Percentiles rank a stretch among this genome's conserved stretches.
Conservation (phyloP, 2,329 filamentous ascomycete genomes). For the Thermothelomyces thermophilus region DNA sequence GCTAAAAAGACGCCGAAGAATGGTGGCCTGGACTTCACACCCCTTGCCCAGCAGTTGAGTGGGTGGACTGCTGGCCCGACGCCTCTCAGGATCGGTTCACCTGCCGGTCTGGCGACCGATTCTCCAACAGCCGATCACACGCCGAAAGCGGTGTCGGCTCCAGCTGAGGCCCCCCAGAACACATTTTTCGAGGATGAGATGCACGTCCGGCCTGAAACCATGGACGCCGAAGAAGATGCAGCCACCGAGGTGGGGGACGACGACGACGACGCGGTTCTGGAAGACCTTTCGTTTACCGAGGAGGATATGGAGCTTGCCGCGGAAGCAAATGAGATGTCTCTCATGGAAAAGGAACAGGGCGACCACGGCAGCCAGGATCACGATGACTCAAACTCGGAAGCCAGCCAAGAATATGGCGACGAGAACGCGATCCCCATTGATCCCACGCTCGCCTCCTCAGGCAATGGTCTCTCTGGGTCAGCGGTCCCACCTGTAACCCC, state of each 20-base stretch:
- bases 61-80: constrained; percentile 55
- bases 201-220: constrained; percentile 31
- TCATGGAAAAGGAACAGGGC: constrained; percentile 40
- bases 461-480: constrained; percentile 20
- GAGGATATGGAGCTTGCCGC: constrained; percentile 53
- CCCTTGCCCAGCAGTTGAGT: constrained; percentile 54
- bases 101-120: constrained; percentile 23
- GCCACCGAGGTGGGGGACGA: constrained; percentile 26
- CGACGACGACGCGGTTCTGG: constrained; percentile 33
- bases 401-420: constrained; percentile 60
- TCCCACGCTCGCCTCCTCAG: constrained; percentile 34
- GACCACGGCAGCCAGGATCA: constrained; percentile 27
- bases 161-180: constrained; percentile 34
- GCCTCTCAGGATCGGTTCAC: constrained; percentile 37
- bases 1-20: constrained; percentile 23
- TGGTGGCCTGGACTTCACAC: constrained; percentile 51
- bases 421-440: constrained; percentile 57
- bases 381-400: constrained; percentile 50
- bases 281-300: constrained; percentile 42
- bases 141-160: constrained; percentile 21
- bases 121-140: constrained; percentile 16
- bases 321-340: constrained; percentile 55
- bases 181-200: constrained; percentile 59
- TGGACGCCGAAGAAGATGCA: constrained; percentile 31
- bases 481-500: constrained; percentile 49